Conservation (phyloP, 1,284 basidiomycete genomes). For the Cerioporus squamosus region DNA sequence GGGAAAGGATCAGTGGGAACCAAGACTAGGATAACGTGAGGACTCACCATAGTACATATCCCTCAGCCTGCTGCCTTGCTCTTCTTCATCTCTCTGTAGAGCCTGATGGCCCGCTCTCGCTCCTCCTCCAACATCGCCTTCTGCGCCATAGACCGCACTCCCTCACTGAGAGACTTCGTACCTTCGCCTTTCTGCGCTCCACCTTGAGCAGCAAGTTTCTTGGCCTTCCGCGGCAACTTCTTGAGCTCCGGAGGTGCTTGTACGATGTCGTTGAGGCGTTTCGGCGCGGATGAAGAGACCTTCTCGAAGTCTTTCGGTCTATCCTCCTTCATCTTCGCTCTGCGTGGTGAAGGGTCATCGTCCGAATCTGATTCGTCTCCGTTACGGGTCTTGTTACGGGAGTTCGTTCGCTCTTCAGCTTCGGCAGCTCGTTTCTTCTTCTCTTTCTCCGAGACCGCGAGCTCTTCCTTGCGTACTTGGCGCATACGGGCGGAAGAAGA, state of each 20-base stretch:
- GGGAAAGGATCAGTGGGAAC: too few relatives aligned
- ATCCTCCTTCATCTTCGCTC: constrained; percentile 19
- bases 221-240: constrained; percentile 45
- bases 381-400: too few relatives aligned
- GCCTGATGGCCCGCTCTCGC: constrained; percentile 65
- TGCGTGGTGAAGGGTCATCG: constrained; percentile 4
- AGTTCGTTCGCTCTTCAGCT: neutral
- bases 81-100: constrained; percentile 73
- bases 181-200: constrained; percentile 24
- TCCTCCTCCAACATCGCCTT: constrained; percentile 76
- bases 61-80: constrained; percentile 11
- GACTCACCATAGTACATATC: neutral
- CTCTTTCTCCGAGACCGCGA: constrained; percentile 24
- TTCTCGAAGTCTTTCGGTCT: constrained; percentile 59
- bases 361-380: constrained; percentile 10
- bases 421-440: too few relatives aligned
- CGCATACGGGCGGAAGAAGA: constrained; percentile 56
- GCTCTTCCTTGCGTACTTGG: constrained; percentile 48
- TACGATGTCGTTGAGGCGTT: constrained; percentile 71
- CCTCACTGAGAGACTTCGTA: constrained; percentile 37
- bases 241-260: constrained; percentile 63
- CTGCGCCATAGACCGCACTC: constrained; percentile 73
- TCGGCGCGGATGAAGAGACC: constrained; percentile 58
- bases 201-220: constrained; percentile 25
- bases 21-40: neutral